Base-by-base conservation (phyloP, 306 rosid species). In the Myrica gale region DNA sequence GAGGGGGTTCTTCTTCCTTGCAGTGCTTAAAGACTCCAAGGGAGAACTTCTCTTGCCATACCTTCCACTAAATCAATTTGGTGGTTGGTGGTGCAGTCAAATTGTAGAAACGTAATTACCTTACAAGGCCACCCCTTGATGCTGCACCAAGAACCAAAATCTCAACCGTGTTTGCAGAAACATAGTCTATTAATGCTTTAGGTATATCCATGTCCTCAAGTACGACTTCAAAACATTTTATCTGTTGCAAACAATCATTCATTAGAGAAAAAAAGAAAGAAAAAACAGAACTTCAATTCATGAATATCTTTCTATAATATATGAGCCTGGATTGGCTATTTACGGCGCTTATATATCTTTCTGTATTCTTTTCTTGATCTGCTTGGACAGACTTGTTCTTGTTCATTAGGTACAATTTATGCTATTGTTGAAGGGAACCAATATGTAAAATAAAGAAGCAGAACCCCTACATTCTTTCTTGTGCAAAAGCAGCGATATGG, bases 401-500 rank as follows among this genome's bases (percentile, higher is more conserved):
- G 39, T 71, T 71, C 3, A 15, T 50, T 4, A 48, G 55, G 37
- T 0, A 32, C 8, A 47, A 45, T 16, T 50, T 7, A 20, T 70
- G 9, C 5, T 46, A 1, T 46, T 48, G 19, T 45, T 32, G 9
- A 50, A 48, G 39, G 74, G 39, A 70, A n/a, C 42, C 1, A 37
- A 37, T 11, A 13, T 71, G 45, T 32, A 51, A 20, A 51, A 50
- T 23, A 4, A 48, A 51, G 15, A 5, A 26, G 46, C 26, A 62
- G 17, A 47, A 67, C 70, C 86, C 95, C 68, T 39, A 90, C 98
- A 82, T 72, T 79, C 63, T 76, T 90, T 81, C 90, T 80, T 5
- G 88, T 85, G 87, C 93, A 93, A 76, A 90, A 81, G 88, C 91
- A 88, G 15, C 93, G 97, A 58, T 90, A 93, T 1, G 96, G 89